Evolutionary conservation across 2,329 filamentous ascomycete species (phyloP).

Genomic region (Exutisphaerella laricina): DNA sequence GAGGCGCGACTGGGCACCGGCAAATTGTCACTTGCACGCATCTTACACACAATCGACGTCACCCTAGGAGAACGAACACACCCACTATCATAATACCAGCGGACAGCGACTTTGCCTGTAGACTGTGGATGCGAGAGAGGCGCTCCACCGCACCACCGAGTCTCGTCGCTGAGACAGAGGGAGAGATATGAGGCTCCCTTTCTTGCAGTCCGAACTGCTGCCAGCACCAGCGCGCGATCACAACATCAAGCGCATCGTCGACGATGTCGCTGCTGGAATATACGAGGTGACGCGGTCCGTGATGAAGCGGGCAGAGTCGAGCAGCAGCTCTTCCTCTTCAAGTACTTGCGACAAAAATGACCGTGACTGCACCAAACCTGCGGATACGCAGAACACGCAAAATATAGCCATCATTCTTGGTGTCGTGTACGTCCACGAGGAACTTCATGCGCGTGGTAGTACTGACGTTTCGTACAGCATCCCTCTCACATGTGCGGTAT

Average conservation of each 20-base stretch:
- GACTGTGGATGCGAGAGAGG: not conserved
- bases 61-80: not conserved
- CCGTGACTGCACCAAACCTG: slow-evolving; percentile 28
- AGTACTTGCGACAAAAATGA: slow-evolving; percentile 25
- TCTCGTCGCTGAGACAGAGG: not conserved
- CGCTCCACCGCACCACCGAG: slow-evolving; percentile 4
- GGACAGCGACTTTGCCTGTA: not conserved
- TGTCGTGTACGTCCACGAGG: slow-evolving; percentile 29
- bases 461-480: slow-evolving; percentile 53
- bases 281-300: slow-evolving; percentile 23
- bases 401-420: slow-evolving; percentile 33
- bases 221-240: not conserved
- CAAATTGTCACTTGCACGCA: slow-evolving; percentile 4
- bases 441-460: not conserved
- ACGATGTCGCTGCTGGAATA: slow-evolving; percentile 17
- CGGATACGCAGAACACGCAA: slow-evolving; percentile 20
- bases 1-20: slow-evolving; percentile 5
- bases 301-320: slow-evolving; percentile 14
- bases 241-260: slow-evolving; percentile 18
- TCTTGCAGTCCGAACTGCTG: slow-evolving; percentile 7
- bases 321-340: slow-evolving; percentile 18
- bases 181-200: slow-evolving; percentile 9
- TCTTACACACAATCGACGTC: slow-evolving; percentile 6
- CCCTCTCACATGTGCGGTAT: slow-evolving; percentile 61
- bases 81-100: not conserved